Evolutionary conservation across 75 land plant genomes (phyloP), one percentile per base, ranked within the genome.

Genomic region (Ceratopteris richardii): DNA sequence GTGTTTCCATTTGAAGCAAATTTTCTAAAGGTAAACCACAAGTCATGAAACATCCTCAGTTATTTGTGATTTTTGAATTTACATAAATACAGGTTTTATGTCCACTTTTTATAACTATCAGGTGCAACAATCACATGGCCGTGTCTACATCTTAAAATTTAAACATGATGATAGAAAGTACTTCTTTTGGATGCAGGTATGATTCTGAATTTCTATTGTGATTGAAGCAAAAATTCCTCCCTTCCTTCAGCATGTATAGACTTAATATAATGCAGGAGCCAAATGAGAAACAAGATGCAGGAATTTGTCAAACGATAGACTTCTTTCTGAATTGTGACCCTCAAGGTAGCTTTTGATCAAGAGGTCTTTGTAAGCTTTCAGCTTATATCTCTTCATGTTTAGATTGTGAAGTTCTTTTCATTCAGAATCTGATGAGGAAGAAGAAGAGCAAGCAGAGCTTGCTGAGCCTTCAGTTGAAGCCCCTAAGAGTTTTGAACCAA

Each of bases 131-230:
- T 61, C 98, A 53, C 66, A 82, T 51, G 98, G 75, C 37, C 82
- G 98, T 54, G 87, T 94, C 1, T 94, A 77, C 57, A 68, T 94
- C 27, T 62, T 94, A 74, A 94, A 90, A 75, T 94, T 94, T 58
- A 79, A 73, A 39, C 61, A 79, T 14, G 98, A 94, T 54, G 77
- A 81, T 44, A 71, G 98, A 66, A 94, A 79, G 73, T 79, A 68
- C 31, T 83, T 94, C 71, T 83, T 81, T 51, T 94, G 98, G 98
- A 89, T 94, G 87, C 98, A 94, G 91, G 98, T 89, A 31, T 24
- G 64, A 31, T 48, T 63, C 16, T 1, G 31, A 48, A 9, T 29
- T 53, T 50, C 11, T 62, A 31, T 54, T 17, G 27, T 64, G 47
- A 66, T 53, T 21, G 6, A 51, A n/a, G n/a, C n/a, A n/a, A n/a